A percentile compares a stretch with the other conserved stretches of the same genome.
These are phyloP conservation scores for Cucumis cinereus DNA, from an alignment of 306 rosid species.

Conservation along the genomic window DNA sequence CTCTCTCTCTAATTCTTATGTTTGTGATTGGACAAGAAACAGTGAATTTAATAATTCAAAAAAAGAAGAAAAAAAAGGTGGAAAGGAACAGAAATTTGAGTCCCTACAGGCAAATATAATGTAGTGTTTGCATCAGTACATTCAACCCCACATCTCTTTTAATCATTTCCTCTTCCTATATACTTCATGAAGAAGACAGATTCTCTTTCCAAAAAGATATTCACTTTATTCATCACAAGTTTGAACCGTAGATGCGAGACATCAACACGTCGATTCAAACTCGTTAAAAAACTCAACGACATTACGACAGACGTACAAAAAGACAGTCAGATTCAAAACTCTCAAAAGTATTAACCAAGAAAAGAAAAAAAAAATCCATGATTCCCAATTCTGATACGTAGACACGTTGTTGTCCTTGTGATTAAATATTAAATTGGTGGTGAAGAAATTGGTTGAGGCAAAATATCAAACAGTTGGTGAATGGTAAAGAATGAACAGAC, in stretches of 20 bases:
- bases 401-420: slow-evolving; percentile 19
- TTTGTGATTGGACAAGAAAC: slow-evolving; percentile 70
- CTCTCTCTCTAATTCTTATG: slow-evolving; percentile 61
- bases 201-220: slow-evolving; percentile 22
- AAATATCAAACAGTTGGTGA: slow-evolving; percentile 28
- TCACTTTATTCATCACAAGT: slow-evolving; percentile 13
- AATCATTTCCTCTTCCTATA: slow-evolving; percentile 37
- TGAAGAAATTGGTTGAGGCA: background rate
- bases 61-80: slow-evolving; percentile 23
- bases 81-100: slow-evolving; percentile 43
- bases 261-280: slow-evolving; percentile 28
- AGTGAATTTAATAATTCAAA: slow-evolving; percentile 48
- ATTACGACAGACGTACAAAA: slow-evolving; percentile 23
- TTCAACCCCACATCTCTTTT: slow-evolving; percentile 41
- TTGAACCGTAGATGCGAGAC: slow-evolving; percentile 14
- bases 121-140: slow-evolving; percentile 42
- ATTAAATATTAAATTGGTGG: slow-evolving; percentile 6
- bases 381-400: slow-evolving; percentile 12
- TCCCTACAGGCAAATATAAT: slow-evolving; percentile 59
- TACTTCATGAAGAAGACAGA: slow-evolving; percentile 22
- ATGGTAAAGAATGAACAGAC: slow-evolving; percentile 36
- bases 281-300: slow-evolving; percentile 7
- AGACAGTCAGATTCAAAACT: background rate
- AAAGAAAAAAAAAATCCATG: slow-evolving; percentile 14
- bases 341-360: too few species aligned